phyloP scores from a whole-genome alignment of 345 rosid genomes.

The Raphanus sativus region DNA sequence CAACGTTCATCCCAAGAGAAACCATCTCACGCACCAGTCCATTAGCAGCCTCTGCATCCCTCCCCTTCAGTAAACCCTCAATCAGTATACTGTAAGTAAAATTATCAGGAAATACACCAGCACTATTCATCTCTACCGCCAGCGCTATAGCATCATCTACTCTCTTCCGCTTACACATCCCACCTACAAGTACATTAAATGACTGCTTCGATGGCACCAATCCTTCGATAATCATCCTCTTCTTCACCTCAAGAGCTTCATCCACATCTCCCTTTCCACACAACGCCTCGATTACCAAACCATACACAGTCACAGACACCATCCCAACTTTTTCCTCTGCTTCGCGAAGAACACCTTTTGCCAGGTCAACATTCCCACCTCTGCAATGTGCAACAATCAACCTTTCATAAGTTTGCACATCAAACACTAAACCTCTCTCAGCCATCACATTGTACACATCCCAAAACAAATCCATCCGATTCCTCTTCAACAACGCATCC shows the following conservation, averaged over 20 bases:
- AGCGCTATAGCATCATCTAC: conserved; percentile 52
- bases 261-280: conserved; percentile 58
- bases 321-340: conserved; percentile 51
- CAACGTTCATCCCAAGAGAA: conserved; percentile 46
- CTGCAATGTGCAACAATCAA: conserved; percentile 64
- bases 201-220: conserved; percentile 46
- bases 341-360: conserved; percentile 45
- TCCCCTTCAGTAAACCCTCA: conserved; percentile 60
- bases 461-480: conserved; percentile 64
- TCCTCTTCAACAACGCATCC: conserved; percentile 57
- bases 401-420: conserved; percentile 51
- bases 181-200: conserved; percentile 49
- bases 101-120: conserved; percentile 51
- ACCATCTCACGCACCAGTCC: conserved; percentile 59
- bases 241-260: conserved; percentile 56
- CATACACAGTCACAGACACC: conserved; percentile 49
- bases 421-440: conserved; percentile 50
- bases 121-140: conserved; percentile 53
- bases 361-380: conserved; percentile 50
- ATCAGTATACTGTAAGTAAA: conserved; percentile 54
- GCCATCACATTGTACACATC: conserved; percentile 52
- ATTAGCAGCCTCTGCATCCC: conserved; percentile 54
- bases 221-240: conserved; percentile 54
- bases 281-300: conserved; percentile 54
- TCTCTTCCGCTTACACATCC: conserved; percentile 58